Base-by-base conservation (phyloP, 1,284 basidiomycete species). In the Cronartium quercuum region DNA sequence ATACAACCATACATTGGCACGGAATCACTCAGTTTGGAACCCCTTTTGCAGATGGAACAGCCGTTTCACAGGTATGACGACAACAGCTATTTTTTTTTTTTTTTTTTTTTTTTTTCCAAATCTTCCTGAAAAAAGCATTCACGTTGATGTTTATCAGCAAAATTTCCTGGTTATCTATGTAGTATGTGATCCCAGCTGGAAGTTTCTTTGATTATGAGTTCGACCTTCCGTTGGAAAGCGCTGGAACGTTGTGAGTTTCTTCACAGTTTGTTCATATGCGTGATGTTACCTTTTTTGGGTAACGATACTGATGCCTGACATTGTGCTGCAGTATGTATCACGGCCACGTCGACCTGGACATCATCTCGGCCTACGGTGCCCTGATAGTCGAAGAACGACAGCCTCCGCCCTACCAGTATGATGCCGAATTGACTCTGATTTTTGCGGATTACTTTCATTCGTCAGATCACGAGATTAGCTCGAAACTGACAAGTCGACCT, bases 151-250 rank as follows among this genome's bases (percentile, higher is more conserved):
- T n/a, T n/a, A n/a, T n/a, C n/a, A n/a, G n/a, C n/a, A n/a, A n/a
- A n/a, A n/a, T n/a, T n/a, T n/a, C n/a, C n/a, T n/a, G n/a, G n/a
- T n/a, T n/a, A n/a, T n/a, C n/a, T n/a, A n/a, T n/a, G 5, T 18
- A 75, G 71, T 42, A 37, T 29, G 64, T 65, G 29, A 75, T 75
- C 24, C 40, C 35, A 18, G 64, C 71, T 37, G 58, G 58, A 5
- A 63, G 71, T 38, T 61, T 35, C 37, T 75, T 75, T 51, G 71
- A 75, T 51, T 75, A 75, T 62, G 71, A 75, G 65, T 75, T 75
- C 42, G 6, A 67, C 7, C 35, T 75, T 13, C 55, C 47, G 6
- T 1, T 6, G 13, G 64, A 62, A 18, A 66, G 55, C 37, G 71
- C 63, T 44, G 71, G 71, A 15, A 75, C 71, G 24, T 75, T 61